A percentile compares a stretch with the other conserved stretches of the same genome.
Evolutionary conservation across 495 filamentous ascomycete species (phyloP).

Genomic region (Thozetella sp.): DNA sequence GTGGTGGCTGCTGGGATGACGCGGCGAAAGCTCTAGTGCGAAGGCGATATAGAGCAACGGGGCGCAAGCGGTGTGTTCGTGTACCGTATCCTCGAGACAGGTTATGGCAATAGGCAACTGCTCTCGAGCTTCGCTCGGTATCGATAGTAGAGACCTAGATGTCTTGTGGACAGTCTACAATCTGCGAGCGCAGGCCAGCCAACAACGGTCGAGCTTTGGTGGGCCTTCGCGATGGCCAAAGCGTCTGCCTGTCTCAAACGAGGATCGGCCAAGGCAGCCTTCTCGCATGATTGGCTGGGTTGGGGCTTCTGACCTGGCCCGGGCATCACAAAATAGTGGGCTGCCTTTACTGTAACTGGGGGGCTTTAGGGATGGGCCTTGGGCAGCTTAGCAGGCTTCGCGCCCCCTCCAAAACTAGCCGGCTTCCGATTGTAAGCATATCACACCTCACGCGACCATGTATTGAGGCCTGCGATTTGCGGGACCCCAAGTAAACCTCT

Average conservation of each 20-base stretch:
- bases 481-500: no score
- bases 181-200: neutral
- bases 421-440: no score
- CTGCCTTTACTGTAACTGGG: neutral
- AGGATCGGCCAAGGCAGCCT: neutral
- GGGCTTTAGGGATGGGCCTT: neutral
- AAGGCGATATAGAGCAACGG: neutral
- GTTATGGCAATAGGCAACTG: neutral
- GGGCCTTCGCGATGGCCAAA: neutral
- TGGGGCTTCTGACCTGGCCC: neutral
- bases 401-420: no score
- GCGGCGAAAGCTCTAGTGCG: neutral
- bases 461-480: no score
- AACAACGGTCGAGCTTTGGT: neutral
- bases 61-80: neutral
- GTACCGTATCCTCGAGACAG: neutral
- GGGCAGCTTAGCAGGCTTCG: neutral
- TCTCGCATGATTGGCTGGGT: neutral
- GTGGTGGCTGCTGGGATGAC: constrained; percentile 3
- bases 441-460: neutral
- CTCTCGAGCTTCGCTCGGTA: constrained; percentile 2
- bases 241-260: neutral
- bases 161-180: neutral
- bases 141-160: neutral
- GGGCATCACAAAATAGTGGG: neutral